These are phyloP conservation scores for Fusarium chaquense DNA, from an alignment of 2,329 filamentous ascomycete genomes.

Conservation along the genomic window DNA sequence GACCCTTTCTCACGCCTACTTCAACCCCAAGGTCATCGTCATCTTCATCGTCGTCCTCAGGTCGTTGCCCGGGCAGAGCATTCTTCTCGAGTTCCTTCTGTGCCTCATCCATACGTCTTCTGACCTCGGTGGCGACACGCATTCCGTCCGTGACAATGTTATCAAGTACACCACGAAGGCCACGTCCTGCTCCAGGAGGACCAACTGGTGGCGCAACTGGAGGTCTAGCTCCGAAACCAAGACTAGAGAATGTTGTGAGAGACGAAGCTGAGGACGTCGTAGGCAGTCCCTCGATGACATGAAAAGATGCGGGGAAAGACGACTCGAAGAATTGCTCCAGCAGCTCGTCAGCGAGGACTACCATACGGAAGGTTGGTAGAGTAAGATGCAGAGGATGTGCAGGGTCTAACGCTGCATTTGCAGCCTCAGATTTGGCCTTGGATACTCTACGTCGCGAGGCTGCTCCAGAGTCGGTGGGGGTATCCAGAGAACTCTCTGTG, in stretches of 20 bases:
- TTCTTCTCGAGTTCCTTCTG: constrained; percentile 91
- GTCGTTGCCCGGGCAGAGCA: constrained; percentile 71
- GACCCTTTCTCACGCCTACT: constrained; percentile 55
- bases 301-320: constrained; percentile 93
- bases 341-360: constrained; percentile 93
- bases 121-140: constrained; percentile 92
- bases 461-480: constrained; percentile 27
- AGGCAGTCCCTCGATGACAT: constrained; percentile 76
- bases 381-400: constrained; percentile 95
- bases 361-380: constrained; percentile 97
- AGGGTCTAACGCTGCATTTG: constrained; percentile 92
- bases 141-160: constrained; percentile 98
- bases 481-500: constrained; percentile 49
- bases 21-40: constrained; percentile 65
- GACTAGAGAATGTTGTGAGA: constrained; percentile 86
- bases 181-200: constrained; percentile 69
- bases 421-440: constrained; percentile 78
- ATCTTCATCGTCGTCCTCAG: constrained; percentile 79
- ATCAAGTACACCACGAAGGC: constrained; percentile 91
- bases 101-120: constrained; percentile 93
- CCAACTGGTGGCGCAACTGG: constrained; percentile 55
- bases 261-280: constrained; percentile 63
- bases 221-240: constrained; percentile 66
- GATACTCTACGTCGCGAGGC: constrained; percentile 58
- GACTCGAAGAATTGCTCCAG: constrained; percentile 98